Evolutionary conservation across 2,329 filamentous ascomycete species (phyloP).

Genomic region (Pseudohalonectria lignicola): DNA sequence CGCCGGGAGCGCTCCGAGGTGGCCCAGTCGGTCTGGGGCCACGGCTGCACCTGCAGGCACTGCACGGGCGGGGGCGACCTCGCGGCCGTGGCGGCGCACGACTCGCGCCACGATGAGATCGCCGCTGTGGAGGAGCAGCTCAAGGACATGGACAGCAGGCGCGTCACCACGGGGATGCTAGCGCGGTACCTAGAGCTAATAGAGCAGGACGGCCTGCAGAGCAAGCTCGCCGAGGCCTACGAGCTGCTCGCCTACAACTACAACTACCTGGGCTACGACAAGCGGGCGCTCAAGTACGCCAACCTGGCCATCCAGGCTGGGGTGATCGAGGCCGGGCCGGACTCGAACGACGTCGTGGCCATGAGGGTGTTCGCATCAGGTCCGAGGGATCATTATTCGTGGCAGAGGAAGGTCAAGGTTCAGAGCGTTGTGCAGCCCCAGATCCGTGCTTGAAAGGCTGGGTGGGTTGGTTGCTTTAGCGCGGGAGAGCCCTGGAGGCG

Average conservation of each 20-base stretch:
- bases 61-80: constrained; percentile 14
- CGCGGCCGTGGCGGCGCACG: constrained; percentile 10
- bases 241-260: constrained; percentile 27
- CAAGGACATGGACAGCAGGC: constrained; percentile 12
- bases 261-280: constrained; percentile 21
- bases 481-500: too few species aligned
- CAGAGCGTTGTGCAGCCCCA: neutral
- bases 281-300: constrained; percentile 21
- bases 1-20: constrained; percentile 15
- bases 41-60: constrained; percentile 22
- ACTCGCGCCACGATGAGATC: constrained; percentile 17
- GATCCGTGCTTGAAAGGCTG: too few species aligned
- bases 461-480: too few species aligned
- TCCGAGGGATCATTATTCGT: constrained; percentile 19
- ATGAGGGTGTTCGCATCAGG: constrained; percentile 21
- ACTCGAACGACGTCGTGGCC: constrained; percentile 19
- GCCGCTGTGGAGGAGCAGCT: constrained; percentile 14
- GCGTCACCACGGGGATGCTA: constrained; percentile 15
- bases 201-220: constrained; percentile 22
- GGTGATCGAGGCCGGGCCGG: constrained; percentile 23
- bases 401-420: constrained; percentile 3
- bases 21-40: constrained; percentile 18
- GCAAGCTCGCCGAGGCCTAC: constrained; percentile 24
- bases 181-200: constrained; percentile 20
- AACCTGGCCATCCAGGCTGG: constrained; percentile 20